These are phyloP conservation scores for Picochlorum sp. DNA, from an alignment of 139 green algal genomes.

Conservation along the genomic window DNA sequence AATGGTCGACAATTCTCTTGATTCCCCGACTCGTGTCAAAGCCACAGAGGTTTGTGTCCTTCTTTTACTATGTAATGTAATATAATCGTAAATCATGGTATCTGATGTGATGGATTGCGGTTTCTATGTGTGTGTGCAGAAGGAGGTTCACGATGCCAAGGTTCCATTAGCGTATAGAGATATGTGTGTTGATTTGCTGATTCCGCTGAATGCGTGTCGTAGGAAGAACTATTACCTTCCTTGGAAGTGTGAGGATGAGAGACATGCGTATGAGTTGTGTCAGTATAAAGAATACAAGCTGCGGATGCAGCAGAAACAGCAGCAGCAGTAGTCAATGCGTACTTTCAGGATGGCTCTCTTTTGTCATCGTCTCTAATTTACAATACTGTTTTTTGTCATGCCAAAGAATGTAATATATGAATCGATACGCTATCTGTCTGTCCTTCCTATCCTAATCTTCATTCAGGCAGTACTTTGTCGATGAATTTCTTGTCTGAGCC, in stretches of 20 bases:
- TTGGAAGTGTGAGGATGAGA: conserved; percentile 69
- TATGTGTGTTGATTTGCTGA: conserved; percentile 82
- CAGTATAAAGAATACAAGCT: conserved; percentile 72
- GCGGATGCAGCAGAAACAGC: conserved; percentile 17
- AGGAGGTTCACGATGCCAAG: conserved; percentile 70
- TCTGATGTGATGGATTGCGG: too few species aligned
- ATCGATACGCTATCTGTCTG: too few species aligned
- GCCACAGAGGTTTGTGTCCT: too few species aligned
- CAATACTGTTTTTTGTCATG: not conserved
- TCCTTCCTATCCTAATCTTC: too few species aligned
- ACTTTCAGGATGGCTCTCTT: too few species aligned
- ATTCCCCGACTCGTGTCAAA: too few species aligned
- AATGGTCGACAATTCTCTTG: too few species aligned
- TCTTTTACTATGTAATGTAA: too few species aligned
- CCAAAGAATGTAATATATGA: too few species aligned
- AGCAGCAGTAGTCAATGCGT: not conserved
- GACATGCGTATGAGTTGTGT: conserved; percentile 75
- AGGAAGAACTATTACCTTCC: conserved; percentile 49
- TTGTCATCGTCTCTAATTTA: too few species aligned
- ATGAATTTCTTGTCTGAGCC: conserved; percentile 11
- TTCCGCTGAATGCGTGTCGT: conserved; percentile 86
- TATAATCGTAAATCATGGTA: too few species aligned
- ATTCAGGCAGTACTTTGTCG: too few species aligned
- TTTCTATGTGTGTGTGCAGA: conserved; percentile 41
- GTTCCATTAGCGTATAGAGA: conserved; percentile 71